Conservation (phyloP, 2,329 filamentous ascomycete genomes). For the Niveomyces coronatus region DNA sequence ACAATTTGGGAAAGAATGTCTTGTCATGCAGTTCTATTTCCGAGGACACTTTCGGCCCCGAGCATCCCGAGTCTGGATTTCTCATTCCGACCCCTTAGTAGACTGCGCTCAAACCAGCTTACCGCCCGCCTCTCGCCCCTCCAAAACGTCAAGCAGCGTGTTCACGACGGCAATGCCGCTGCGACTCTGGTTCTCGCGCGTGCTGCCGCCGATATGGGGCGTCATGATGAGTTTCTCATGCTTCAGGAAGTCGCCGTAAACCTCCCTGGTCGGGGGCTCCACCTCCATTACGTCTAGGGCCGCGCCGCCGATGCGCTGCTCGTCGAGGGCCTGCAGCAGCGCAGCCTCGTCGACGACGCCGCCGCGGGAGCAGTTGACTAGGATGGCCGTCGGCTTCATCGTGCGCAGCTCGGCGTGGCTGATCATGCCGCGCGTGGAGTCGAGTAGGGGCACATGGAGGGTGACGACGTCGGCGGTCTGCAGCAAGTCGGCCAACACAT, state of each 20-base stretch:
- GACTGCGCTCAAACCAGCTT: neutral
- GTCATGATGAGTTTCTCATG: slow-evolving; percentile 24
- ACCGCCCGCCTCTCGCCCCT: neutral
- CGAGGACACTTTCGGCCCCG: too few relatives aligned
- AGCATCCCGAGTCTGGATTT: too few relatives aligned
- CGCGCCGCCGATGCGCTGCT: slow-evolving; percentile 22
- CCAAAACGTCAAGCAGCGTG: slow-evolving; percentile 19
- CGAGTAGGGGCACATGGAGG: slow-evolving; percentile 23
- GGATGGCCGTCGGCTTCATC: slow-evolving; percentile 17
- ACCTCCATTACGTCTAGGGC: slow-evolving; percentile 24
- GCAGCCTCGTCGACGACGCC: slow-evolving; percentile 26
- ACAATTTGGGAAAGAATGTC: too few relatives aligned
- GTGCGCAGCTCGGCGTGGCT: slow-evolving; percentile 13
- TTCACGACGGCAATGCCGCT: slow-evolving; percentile 14
- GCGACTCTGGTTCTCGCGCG: slow-evolving; percentile 17
- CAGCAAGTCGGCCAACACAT: slow-evolving; percentile 19
- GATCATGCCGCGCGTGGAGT: slow-evolving; percentile 20
- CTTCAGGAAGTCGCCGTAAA: slow-evolving; percentile 22
- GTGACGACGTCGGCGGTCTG: slow-evolving; percentile 20
- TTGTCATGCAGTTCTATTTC: too few relatives aligned
- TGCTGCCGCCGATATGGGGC: slow-evolving; percentile 33
- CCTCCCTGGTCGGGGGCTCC: slow-evolving; percentile 18
- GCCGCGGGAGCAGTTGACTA: slow-evolving; percentile 22
- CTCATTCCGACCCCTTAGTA: too few relatives aligned
- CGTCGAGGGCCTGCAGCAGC: slow-evolving; percentile 21